Percentiles rank a stretch among this genome's conserved stretches.
Conservation (phyloP, 2,329 filamentous ascomycete genomes). For the Cephalotrichum gorgonifer region DNA sequence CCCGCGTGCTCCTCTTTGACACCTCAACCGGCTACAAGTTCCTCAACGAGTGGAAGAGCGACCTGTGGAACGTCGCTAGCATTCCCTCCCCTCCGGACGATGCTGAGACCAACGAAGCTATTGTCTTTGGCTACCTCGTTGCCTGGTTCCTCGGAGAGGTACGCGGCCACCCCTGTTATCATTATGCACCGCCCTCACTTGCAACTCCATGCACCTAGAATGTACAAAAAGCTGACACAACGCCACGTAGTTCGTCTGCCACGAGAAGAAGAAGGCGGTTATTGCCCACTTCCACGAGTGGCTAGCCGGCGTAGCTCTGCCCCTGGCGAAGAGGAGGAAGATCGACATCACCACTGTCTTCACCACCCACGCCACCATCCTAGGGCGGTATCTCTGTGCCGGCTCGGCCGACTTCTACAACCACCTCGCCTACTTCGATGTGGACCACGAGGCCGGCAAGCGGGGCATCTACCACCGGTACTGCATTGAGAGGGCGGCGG, state of each 20-base stretch:
- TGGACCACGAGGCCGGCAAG: neutral
- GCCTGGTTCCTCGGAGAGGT: conserved; percentile 2
- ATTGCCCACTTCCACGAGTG: conserved; percentile 4
- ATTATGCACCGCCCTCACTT: neutral
- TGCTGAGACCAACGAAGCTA: conserved; percentile 71
- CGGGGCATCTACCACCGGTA: conserved; percentile 2
- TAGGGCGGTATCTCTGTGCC: neutral
- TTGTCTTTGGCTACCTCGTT: conserved; percentile 3
- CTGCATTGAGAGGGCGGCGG: neutral
- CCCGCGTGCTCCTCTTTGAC: conserved; percentile 3
- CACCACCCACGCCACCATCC: conserved; percentile 1
- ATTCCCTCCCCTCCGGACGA: conserved; percentile 91
- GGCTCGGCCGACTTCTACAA: conserved; percentile 1
- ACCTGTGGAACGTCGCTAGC: conserved; percentile 71
- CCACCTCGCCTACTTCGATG: neutral
- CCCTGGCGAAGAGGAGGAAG: neutral
- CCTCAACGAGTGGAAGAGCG: conserved; percentile 1
- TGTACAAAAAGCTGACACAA: conserved; percentile 86
- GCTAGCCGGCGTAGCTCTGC: conserved; percentile 1
- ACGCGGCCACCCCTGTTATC: conserved; percentile 69
- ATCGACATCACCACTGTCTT: conserved; percentile 1
- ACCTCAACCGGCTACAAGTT: neutral
- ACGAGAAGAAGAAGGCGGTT: neutral
- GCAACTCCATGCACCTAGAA: neutral
- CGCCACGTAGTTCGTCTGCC: conserved; percentile 43